Conservation (phyloP, 495 filamentous ascomycete species). For the Neurospora tetraspora region DNA sequence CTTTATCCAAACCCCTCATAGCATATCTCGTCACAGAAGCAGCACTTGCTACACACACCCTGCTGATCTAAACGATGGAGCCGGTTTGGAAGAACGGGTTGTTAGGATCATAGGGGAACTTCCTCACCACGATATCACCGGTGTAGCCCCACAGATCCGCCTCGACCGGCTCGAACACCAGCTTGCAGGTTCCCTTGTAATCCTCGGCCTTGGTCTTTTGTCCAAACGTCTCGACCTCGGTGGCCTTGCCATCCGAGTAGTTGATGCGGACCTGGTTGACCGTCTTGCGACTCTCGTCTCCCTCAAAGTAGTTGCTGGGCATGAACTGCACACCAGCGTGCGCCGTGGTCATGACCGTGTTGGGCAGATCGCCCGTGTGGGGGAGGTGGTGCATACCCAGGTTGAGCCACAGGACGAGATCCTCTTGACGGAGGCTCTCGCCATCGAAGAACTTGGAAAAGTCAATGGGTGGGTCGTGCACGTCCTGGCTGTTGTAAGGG, state of each 20-base stretch:
- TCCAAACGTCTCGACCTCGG: conserved; percentile 28
- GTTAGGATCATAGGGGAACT: conserved; percentile 36
- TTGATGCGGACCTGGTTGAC: conserved; percentile 34
- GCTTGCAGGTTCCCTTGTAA: conserved; percentile 10
- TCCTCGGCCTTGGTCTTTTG: conserved; percentile 10
- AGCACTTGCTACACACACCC: not conserved
- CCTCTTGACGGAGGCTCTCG: conserved; percentile 43
- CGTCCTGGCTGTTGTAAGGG: conserved; percentile 38
- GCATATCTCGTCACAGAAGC: not conserved
- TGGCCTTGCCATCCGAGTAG: conserved; percentile 26
- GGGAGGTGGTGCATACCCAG: conserved; percentile 51
- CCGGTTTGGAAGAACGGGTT: conserved; percentile 24
- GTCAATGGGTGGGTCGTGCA: conserved; percentile 41
- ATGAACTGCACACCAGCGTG: conserved; percentile 32
- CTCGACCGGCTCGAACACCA: conserved; percentile 14
- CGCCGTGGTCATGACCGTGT: conserved; percentile 40
- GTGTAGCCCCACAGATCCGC: conserved; percentile 26
- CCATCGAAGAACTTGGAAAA: conserved; percentile 47
- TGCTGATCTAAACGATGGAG: conserved; percentile 4
- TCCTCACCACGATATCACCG: conserved; percentile 36
- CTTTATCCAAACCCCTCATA: not conserved
- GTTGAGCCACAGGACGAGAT: conserved; percentile 46
- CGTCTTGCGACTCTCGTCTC: conserved; percentile 14
- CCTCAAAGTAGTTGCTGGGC: conserved; percentile 32
- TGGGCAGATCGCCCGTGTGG: conserved; percentile 45